Percentiles rank a stretch among this genome's conserved stretches.
Conservation (phyloP, 768 basidiomycete genomes). For the Amyloporia xantha region DNA sequence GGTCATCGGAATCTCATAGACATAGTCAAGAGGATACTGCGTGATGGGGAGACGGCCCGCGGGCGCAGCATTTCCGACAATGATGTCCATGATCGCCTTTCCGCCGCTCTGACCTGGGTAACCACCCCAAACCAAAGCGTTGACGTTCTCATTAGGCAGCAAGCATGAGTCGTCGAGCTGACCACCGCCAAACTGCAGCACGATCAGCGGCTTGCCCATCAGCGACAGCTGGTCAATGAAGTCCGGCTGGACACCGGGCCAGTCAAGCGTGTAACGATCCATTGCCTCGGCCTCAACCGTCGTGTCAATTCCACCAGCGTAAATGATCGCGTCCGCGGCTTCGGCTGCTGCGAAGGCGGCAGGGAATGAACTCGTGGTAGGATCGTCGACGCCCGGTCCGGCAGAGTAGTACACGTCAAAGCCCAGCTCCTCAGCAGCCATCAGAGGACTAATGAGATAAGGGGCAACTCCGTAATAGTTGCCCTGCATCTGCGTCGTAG, state of each 20-base stretch:
- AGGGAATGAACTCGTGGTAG: conserved; percentile 34
- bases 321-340: conserved; percentile 44
- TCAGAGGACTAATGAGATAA: conserved; percentile 47
- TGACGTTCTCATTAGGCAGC: conserved; percentile 30
- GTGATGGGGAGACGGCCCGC: conserved; percentile 49
- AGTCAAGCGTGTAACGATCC: conserved; percentile 43
- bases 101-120: conserved; percentile 55
- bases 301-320: conserved; percentile 48
- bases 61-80: conserved; percentile 45
- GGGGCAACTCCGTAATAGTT: conserved; percentile 51
- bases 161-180: conserved; percentile 45
- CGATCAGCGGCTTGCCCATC: conserved; percentile 45
- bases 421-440: conserved; percentile 41
- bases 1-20: conserved; percentile 45
- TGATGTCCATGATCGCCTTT: conserved; percentile 44
- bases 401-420: conserved; percentile 36
- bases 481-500: conserved; percentile 50
- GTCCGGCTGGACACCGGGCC: conserved; percentile 51
- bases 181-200: conserved; percentile 51
- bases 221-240: conserved; percentile 38
- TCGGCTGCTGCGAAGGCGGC: conserved; percentile 44
- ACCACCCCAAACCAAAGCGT: conserved; percentile 49
- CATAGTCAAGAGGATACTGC: conserved; percentile 46
- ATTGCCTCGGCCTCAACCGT: conserved; percentile 39
- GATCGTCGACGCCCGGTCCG: conserved; percentile 35